Evolutionary conservation across 1,284 basidiomycete genomes (phyloP), one percentile per base, ranked within the genome.

Genomic region (Ceratobasidium sp.): DNA sequence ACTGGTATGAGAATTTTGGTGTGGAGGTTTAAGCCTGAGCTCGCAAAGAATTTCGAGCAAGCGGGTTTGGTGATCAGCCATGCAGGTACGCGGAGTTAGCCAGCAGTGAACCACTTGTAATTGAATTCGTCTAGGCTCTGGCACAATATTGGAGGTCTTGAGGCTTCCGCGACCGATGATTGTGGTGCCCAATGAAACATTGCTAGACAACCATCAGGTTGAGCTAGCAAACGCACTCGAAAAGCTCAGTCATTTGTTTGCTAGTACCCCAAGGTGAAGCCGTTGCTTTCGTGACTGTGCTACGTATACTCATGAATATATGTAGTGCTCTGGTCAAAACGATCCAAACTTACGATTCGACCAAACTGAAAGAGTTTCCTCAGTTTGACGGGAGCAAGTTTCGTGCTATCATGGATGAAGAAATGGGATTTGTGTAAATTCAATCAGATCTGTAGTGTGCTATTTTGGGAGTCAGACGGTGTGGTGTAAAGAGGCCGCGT

Each of bases 161-260:
- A 85, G 95, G 30, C 83, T 86, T 63, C 82, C 83, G 38, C 92
- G 91, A 77, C 86, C 87, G 7, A 83, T 98, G 75, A 88, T 99
- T 75, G 92, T 94, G 14, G 89, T 98, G 0, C 95, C 95, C 12
- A 99, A 99, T 79, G 83, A 89, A 38, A 89, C 91, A 1, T 82
- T 99, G 58, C 87, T 96, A 81, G 92, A 98, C 80, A 92, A 98
- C 80, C 96, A 99, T 78, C 96, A 99, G 83, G 84, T 88, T 54
- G 95, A 99, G 78, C 84, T 99, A 5, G 94, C 96, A 0, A 81
- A 85, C 51, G 88, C 89, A 18, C 83, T 98, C 61, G 82, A 83
- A 21, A 79, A 80, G 25, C 83, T 88, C 36, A 86, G 87, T 0
- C 86, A 95, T 80, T 82, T 95, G 51, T 84, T 81, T 75, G 83